These are phyloP conservation scores for Coemansia sp. DNA, from an alignment of 192 early-diverging fungal genomes.

Conservation along the genomic window DNA sequence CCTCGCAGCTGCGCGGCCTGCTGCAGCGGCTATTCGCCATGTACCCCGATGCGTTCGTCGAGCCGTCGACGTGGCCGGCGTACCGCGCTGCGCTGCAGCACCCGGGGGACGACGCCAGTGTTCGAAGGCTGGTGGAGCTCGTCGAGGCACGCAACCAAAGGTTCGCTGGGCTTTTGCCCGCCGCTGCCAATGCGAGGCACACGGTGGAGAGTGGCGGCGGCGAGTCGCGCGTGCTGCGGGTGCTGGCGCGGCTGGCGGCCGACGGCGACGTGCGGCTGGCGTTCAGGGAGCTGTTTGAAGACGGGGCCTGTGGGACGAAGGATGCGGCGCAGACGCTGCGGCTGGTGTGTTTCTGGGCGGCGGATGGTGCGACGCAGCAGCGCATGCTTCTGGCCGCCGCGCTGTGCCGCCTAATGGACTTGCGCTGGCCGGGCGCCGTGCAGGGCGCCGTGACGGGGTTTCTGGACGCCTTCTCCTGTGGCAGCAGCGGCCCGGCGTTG, in stretches of 20 bases:
- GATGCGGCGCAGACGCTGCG: neutral
- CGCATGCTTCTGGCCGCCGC: conserved; percentile 19
- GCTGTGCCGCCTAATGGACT: conserved; percentile 10
- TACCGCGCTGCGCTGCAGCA: conserved; percentile 15
- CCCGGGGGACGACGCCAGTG: neutral
- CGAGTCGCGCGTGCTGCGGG: neutral
- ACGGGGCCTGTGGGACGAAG: neutral
- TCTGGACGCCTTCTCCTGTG: conserved; percentile 17
- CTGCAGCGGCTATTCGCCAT: conserved; percentile 26
- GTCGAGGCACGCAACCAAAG: conserved; percentile 25
- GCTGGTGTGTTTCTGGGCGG: conserved; percentile 42
- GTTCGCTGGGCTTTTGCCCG: conserved; percentile 11
- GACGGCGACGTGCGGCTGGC: conserved; percentile 7
- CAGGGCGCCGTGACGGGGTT: conserved; percentile 30
- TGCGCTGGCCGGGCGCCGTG: conserved; percentile 5
- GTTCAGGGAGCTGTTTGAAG: conserved; percentile 11
- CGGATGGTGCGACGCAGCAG: conserved; percentile 18
- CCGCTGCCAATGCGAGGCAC: no score
- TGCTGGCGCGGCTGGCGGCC: conserved; percentile 10
- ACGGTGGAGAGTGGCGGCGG: no score
- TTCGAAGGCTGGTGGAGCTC: conserved; percentile 7
- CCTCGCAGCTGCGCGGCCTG: conserved; percentile 10
- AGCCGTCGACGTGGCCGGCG: conserved; percentile 40
- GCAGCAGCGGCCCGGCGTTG: neutral
- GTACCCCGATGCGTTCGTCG: conserved; percentile 49